Percentiles rank a stretch among this genome's conserved stretches.
These are phyloP conservation scores for Cladophialophora immunda DNA, from an alignment of 2,329 filamentous ascomycete species.

Conservation along the genomic window DNA sequence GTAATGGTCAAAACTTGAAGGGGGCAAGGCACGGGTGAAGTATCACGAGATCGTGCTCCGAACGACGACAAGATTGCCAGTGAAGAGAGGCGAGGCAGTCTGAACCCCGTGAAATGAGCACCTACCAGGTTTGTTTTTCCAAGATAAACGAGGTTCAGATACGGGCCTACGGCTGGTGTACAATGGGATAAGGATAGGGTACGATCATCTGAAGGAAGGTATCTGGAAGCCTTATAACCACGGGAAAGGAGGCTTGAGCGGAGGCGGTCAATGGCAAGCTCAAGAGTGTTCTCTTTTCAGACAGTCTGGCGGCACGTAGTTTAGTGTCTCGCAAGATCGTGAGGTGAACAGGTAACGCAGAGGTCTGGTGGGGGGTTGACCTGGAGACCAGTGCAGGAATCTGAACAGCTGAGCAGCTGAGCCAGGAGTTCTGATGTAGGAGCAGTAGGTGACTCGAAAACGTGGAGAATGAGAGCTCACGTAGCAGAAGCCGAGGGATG, in stretches of 20 bases:
- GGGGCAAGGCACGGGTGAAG: background rate
- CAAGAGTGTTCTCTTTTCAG: background rate
- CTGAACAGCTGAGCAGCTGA: conserved; percentile 11
- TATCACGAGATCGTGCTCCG: background rate
- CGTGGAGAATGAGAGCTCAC: conserved; percentile 40
- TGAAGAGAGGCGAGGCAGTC: background rate
- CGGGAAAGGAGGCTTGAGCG: background rate
- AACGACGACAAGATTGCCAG: background rate
- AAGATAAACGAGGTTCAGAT: background rate
- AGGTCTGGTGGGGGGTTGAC: background rate
- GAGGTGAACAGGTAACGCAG: background rate
- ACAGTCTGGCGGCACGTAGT: background rate
- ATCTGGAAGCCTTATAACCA: conserved; percentile 13
- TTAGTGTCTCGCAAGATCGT: background rate
- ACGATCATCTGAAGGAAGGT: conserved; percentile 7
- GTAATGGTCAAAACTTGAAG: background rate
- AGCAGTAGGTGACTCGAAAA: conserved; percentile 38
- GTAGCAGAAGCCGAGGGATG: conserved; percentile 34
- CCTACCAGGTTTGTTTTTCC: background rate
- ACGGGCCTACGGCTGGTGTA: no score
- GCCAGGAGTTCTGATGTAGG: background rate
- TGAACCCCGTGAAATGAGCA: background rate
- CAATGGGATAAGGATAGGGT: background rate
- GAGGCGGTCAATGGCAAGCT: background rate
- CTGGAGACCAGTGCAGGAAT: background rate